Percentiles rank a stretch among this genome's conserved stretches.
These are phyloP conservation scores for Stevia rebaudiana DNA, from an alignment of 140 eudicot genomes.

Conservation along the genomic window DNA sequence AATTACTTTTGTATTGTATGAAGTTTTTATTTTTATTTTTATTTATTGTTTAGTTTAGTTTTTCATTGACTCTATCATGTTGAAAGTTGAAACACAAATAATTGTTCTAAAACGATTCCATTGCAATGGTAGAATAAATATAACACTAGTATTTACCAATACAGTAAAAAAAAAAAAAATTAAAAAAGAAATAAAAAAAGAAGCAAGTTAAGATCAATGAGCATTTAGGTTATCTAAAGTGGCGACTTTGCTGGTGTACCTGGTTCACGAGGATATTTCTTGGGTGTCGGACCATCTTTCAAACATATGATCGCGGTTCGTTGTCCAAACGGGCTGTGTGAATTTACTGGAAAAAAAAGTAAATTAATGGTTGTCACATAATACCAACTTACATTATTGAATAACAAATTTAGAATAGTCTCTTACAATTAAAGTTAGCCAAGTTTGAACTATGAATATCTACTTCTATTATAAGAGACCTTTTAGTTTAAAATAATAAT, in stretches of 20 bases:
- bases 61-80: background rate
- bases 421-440: constrained; percentile 2
- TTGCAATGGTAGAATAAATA: background rate
- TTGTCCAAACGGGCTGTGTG: constrained; percentile 88
- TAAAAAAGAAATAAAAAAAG: background rate
- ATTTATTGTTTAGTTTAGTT: background rate
- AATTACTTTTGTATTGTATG: constrained; percentile 5
- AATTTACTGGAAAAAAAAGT: constrained; percentile 60
- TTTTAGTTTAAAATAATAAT: constrained; percentile 1
- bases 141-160: background rate
- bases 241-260: constrained; percentile 97
- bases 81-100: background rate
- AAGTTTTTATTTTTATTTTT: background rate
- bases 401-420: background rate
- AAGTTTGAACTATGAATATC: constrained; percentile 9
- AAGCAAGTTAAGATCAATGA: constrained; percentile 10
- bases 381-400: constrained; percentile 3
- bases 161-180: background rate
- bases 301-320: constrained; percentile 82
- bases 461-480: background rate
- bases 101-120: background rate
- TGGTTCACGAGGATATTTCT: constrained; percentile 87
- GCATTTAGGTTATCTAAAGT: constrained; percentile 39
- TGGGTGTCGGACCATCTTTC: constrained; percentile 72
- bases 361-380: constrained; percentile 11